Base-by-base conservation (phyloP, 148 eudicot genomes). In the Heliosperma pusillum region DNA sequence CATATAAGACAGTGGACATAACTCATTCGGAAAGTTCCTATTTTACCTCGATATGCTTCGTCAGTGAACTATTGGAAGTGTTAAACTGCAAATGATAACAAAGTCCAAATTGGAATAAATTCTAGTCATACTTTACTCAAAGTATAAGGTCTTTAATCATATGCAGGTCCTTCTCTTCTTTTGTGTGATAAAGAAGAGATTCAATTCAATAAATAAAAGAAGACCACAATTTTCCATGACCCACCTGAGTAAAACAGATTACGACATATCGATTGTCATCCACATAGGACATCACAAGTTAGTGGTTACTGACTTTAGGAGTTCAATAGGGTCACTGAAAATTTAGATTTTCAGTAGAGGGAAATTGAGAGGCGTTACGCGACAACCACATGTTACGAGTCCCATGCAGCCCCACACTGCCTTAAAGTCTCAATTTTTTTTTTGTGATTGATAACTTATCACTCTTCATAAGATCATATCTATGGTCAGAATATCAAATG, bases 311-410 rank as follows among this genome's bases (percentile, higher is more conserved):
- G 7, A 17, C 73, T 50, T 50, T 16, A 70, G 73, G 26, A 22
- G 73, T 70, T 70, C 73, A 24, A 7, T 50, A 70, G 73, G 73
- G 73, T 69, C 72, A 69, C 36, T 26, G 36, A 12, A 70, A 52
- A 52, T 50, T 52, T 19, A 7, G 60, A 26, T 24, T 70, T 70
- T 70, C 42, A 1, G 36, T 16, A 24, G 72, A 47, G 73, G 29
- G 60, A 52, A 26, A 25, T 2, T 26, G 7, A 15, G 22, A 21
- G 21, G 20, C 52, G 64, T 59, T 59, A 21, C 0, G 10, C 27
- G 64, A 59, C 27, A 20, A 9, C 70, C 50, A 66, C 70, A 52
- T 52, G 22, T 70, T 50, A 24, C n/a, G 21, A 26, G 40, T 45
- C 52, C 70, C 52, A 66, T 26, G 4, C 70, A 8, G 73, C 60